Evolutionary conservation across 2,329 filamentous ascomycete genomes (phyloP).

Genomic region (Diaporthe helianthi): DNA sequence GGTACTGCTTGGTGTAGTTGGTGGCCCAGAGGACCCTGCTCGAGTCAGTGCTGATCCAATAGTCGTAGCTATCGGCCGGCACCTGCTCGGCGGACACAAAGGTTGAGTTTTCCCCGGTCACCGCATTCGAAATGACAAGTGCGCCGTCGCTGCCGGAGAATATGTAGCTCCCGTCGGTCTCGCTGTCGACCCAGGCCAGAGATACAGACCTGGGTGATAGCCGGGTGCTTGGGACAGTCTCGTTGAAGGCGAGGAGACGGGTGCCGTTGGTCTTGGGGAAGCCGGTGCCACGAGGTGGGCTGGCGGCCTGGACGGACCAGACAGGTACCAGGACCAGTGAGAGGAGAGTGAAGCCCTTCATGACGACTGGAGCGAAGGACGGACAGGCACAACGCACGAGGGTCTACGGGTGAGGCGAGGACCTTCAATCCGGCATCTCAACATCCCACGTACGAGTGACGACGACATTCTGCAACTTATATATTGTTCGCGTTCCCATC

Average conservation of each 20-base stretch:
- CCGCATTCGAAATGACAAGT: constrained; percentile 35
- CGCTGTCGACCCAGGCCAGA: constrained; percentile 2
- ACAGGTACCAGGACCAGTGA: not conserved
- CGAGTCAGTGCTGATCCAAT: constrained; percentile 67
- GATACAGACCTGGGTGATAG: not conserved
- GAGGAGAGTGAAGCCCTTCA: constrained; percentile 11
- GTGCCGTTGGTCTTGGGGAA: constrained; percentile 20
- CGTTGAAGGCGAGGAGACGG: constrained; percentile 12
- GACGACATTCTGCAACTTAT: not conserved
- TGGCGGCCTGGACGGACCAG: not conserved
- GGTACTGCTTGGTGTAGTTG: constrained; percentile 73
- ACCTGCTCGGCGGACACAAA: constrained; percentile 66
- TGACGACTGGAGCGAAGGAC: not conserved
- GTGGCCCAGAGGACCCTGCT: constrained; percentile 66
- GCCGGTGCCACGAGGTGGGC: not conserved
- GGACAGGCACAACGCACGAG: not conserved
- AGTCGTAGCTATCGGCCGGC: constrained; percentile 61
- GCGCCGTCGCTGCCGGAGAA: not conserved
- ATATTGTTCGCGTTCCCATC: not conserved
- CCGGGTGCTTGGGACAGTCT: constrained; percentile 11
- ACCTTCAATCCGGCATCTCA: too few relatives aligned
- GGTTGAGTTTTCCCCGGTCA: constrained; percentile 60
- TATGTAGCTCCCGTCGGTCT: constrained; percentile 10
- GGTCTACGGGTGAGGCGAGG: not conserved
- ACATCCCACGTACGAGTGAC: not conserved